Percentiles rank a stretch among this genome's conserved stretches.
Conservation (phyloP, 75 land plant genomes). For the Ceratopteris richardii region DNA sequence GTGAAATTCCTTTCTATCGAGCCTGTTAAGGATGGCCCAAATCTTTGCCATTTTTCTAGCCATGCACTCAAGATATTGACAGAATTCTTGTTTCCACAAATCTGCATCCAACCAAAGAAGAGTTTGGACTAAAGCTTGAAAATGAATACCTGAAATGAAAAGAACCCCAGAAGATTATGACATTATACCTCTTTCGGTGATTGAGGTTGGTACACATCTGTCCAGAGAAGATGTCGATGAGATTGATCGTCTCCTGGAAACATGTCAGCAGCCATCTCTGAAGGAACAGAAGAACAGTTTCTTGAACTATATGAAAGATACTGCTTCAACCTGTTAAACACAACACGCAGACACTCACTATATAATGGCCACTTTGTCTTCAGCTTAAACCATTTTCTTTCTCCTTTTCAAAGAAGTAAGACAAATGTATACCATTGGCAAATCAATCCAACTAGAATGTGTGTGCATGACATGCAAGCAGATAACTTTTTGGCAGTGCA, state of each 20-base stretch:
- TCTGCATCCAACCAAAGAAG: conserved; percentile 28
- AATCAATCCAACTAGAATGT: too few relatives aligned
- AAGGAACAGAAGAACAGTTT: conserved; percentile 1
- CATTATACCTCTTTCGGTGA: conserved; percentile 44
- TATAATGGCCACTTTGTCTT: too few relatives aligned
- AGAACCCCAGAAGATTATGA: too few relatives aligned
- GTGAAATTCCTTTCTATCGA: neutral
- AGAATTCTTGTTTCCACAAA: conserved; percentile 73
- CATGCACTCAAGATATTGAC: conserved; percentile 61
- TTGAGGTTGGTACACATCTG: conserved; percentile 69
- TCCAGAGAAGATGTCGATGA: conserved; percentile 49
- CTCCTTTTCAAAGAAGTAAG: too few relatives aligned
- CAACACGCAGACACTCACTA: too few relatives aligned
- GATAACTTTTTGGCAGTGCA: too few relatives aligned
- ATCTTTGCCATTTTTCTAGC: conserved; percentile 61
- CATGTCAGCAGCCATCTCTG: neutral
- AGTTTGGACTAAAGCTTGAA: too few relatives aligned
- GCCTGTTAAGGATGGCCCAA: conserved; percentile 8
- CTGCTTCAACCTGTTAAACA: conserved; percentile 5
- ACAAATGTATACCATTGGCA: too few relatives aligned
- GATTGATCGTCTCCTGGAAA: neutral
- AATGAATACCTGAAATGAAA: too few relatives aligned
- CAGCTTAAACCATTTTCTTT: too few relatives aligned
- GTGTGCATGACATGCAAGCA: too few relatives aligned
- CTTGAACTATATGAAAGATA: conserved; percentile 1